Base-by-base conservation (phyloP, 441 rosid genomes). In the Corymbia citriodora region DNA sequence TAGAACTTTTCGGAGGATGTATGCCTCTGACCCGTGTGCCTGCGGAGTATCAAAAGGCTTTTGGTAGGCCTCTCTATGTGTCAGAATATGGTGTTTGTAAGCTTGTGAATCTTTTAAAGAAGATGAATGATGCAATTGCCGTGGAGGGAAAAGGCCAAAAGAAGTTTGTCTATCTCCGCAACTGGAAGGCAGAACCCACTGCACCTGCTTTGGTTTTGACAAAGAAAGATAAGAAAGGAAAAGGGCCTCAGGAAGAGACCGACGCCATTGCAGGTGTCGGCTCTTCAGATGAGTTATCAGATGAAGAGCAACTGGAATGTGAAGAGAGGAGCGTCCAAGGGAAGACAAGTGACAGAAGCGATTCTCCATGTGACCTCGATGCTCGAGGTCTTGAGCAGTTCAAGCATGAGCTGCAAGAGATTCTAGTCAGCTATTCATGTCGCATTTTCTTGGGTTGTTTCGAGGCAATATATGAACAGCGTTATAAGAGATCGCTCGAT, bases 81-180 rank as follows among this genome's bases (percentile, higher is more conserved):
- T 92, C 97, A 9, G 99, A 98, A 55, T 98, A 97, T 68, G 99
- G 99, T 59, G 95, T 92, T 52, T 86, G 68, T 88, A 98, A 95
- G 94, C 98, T 98, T 90, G 97, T 96, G 74, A 94, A 96, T 94
- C 96, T 98, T 92, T 95, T 98, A 89, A 96, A 94, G 95, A 98
- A 95, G 94, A 96, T 98, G 98, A 90, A 94, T 50, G 98, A 97
- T 89, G 91, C 94, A 57, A 91, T 98, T 92, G 92, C 95, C 40
- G 92, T 97, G 79, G 98, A 94, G 55, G 98, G 99, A 48, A 97
- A 94, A 94, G 98, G 97, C 83, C 94, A 94, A 88, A 96, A 90
- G 91, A 97, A 94, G 90, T 93, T 94, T 89, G 98, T 98, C 89
- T 94, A 95, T 93, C 96, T 98, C 57, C 90, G 93, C 82, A 96